Evolutionary conservation across 345 rosid species (phyloP).

Genomic region (Hevea brasiliensis): DNA sequence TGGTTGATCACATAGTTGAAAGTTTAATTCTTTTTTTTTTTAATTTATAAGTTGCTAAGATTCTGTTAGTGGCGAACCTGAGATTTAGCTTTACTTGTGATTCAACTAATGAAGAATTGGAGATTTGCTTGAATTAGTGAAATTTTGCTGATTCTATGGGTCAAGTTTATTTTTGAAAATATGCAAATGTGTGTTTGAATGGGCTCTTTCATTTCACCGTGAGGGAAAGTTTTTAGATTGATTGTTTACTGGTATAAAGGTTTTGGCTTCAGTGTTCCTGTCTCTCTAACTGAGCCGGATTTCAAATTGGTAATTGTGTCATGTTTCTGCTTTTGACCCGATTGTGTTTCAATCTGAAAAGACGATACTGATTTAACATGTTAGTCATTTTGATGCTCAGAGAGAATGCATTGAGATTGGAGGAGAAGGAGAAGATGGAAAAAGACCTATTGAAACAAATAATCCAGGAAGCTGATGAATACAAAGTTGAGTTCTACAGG

Average conservation of each 20-base stretch:
- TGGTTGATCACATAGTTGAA: background rate
- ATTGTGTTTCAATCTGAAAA: background rate
- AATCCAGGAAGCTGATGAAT: slow-evolving; percentile 63
- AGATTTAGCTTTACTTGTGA: background rate
- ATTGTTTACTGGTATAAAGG: background rate
- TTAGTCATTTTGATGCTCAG: slow-evolving; percentile 28
- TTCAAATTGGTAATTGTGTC: background rate
- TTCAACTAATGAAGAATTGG: background rate
- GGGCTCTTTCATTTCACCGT: background rate
- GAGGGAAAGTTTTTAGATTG: too few relatives aligned
- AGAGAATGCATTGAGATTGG: slow-evolving; percentile 60
- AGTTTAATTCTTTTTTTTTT: background rate
- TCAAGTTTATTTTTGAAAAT: too few relatives aligned
- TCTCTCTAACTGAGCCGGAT: background rate
- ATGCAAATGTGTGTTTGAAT: background rate
- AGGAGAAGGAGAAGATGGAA: slow-evolving; percentile 81
- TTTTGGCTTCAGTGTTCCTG: background rate
- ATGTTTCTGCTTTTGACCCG: background rate
- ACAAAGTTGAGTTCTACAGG: slow-evolving; percentile 56
- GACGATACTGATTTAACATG: slow-evolving; percentile 7
- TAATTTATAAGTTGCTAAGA: background rate
- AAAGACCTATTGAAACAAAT: slow-evolving; percentile 58
- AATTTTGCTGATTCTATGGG: background rate
- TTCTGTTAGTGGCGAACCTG: background rate
- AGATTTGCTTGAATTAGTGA: slow-evolving; percentile 7